These are phyloP conservation scores for Thraustochytrium sp. DNA, from an alignment of 352 stramenopile species.

Conservation along the genomic window DNA sequence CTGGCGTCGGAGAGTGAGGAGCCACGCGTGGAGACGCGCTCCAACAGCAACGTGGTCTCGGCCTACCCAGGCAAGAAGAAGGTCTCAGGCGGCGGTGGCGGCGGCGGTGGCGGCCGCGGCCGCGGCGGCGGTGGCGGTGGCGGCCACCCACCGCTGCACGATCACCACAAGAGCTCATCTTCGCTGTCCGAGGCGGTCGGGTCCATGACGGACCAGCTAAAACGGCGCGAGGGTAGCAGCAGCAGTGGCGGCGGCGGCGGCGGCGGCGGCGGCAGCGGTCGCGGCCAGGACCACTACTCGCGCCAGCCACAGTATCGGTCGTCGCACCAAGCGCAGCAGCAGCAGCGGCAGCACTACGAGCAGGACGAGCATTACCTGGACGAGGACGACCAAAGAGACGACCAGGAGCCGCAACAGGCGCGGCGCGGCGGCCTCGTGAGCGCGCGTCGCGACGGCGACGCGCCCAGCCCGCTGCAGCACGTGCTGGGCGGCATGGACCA, in stretches of 20 bases:
- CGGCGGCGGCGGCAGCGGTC: neutral
- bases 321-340: neutral
- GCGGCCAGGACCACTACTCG: neutral
- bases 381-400: neutral
- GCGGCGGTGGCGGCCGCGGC: neutral
- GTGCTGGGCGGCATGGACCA: neutral
- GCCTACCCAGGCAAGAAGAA: constrained; percentile 33
- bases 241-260: neutral
- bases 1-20: neutral
- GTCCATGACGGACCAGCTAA: constrained; percentile 16
- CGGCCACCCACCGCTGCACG: neutral
- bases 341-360: neutral
- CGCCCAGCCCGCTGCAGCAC: neutral
- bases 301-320: neutral
- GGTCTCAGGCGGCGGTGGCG: neutral
- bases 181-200: constrained; percentile 6
- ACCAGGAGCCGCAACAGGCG: neutral
- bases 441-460: neutral
- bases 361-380: neutral
- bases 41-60: neutral
- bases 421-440: neutral
- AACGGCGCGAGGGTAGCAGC: neutral
- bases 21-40: neutral
- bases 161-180: no score
- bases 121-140: neutral